Evolutionary conservation across 1,139 yeast species (phyloP).

Genomic region (Diutina sp.): DNA sequence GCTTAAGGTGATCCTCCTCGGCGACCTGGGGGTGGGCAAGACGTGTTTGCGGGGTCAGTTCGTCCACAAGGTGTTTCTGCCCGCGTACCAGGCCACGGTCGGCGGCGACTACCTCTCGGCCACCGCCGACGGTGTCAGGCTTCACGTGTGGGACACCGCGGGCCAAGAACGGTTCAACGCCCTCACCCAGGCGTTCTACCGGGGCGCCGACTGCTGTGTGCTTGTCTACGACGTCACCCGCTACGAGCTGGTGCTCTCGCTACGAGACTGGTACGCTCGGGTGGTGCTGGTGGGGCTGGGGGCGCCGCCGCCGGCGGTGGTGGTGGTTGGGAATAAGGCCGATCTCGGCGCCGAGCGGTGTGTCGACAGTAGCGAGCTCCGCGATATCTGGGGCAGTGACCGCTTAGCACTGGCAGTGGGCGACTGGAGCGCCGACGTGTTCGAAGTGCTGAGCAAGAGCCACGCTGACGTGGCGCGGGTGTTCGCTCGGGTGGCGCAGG

Average conservation of each 20-base stretch:
- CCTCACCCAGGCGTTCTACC: conserved; percentile 90
- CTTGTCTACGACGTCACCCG: conserved; percentile 85
- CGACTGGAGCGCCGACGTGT: conserved; percentile 29
- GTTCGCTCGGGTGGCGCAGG: conserved; percentile 30
- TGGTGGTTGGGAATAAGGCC: conserved; percentile 43
- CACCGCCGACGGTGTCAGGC: conserved; percentile 15
- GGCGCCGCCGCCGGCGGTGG: conserved; percentile 28
- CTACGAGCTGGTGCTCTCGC: conserved; percentile 38
- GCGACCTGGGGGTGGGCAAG: conserved; percentile 54
- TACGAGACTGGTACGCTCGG: conserved; percentile 39
- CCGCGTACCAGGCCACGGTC: conserved; percentile 51
- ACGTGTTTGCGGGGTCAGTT: conserved; percentile 48
- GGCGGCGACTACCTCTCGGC: conserved; percentile 96
- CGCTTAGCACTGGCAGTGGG: conserved; percentile 18
- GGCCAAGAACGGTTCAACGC: conserved; percentile 98
- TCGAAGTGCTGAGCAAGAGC: conserved; percentile 32
- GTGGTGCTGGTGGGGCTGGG: conserved; percentile 40
- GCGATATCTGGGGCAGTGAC: conserved; percentile 18
- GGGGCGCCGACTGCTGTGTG: conserved; percentile 98
- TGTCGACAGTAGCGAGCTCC: conserved; percentile 28
- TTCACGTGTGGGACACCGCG: conserved; percentile 98
- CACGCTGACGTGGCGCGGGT: conserved; percentile 23
- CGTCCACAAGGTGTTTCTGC: conserved; percentile 44
- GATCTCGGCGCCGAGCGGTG: conserved; percentile 28
- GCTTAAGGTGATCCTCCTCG: conserved; percentile 41